phyloP scores from a whole-genome alignment of 2,329 filamentous ascomycete species.

The Dothiorella sarmentorum region DNA sequence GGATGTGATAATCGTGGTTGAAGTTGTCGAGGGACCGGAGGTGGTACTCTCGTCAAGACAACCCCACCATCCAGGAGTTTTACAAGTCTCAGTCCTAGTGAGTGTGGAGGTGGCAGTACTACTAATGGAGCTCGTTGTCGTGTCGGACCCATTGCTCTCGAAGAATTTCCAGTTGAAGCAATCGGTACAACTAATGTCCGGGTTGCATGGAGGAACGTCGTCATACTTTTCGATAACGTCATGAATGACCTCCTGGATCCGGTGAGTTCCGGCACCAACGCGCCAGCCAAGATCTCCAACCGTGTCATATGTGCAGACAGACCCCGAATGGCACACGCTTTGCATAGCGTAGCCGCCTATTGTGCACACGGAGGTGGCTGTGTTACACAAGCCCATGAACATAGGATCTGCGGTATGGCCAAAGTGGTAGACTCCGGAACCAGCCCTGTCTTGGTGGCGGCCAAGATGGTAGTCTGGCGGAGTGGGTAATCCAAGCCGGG shows the following conservation, averaged over 20 bases:
- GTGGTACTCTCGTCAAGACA: constrained; percentile 65
- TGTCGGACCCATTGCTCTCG: constrained; percentile 82
- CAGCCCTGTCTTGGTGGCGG: constrained; percentile 49
- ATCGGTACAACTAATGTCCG: constrained; percentile 76
- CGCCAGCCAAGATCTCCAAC: constrained; percentile 90
- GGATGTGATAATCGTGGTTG: constrained; percentile 25
- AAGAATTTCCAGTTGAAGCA: constrained; percentile 94
- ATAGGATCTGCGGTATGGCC: constrained; percentile 95
- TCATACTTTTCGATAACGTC: constrained; percentile 86
- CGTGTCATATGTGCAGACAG: constrained; percentile 87
- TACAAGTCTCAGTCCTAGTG: constrained; percentile 78
- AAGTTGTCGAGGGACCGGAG: constrained; percentile 43
- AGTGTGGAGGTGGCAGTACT: constrained; percentile 57
- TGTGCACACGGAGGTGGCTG: constrained; percentile 82
- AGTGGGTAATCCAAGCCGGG: constrained; percentile 76
- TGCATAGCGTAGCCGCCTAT: constrained; percentile 93
- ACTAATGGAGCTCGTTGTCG: constrained; percentile 57
- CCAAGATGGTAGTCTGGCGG: constrained; percentile 74
- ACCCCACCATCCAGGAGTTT: constrained; percentile 92
- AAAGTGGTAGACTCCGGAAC: constrained; percentile 83
- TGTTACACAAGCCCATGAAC: constrained; percentile 90
- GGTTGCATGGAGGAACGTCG: constrained; percentile 69
- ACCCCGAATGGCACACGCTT: constrained; percentile 84
- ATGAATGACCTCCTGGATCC: constrained; percentile 81
- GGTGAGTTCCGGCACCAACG: constrained; percentile 85